Percentiles rank a stretch among this genome's conserved stretches.
Conservation (phyloP, 345 rosid genomes). For the Murraya paniculata region DNA sequence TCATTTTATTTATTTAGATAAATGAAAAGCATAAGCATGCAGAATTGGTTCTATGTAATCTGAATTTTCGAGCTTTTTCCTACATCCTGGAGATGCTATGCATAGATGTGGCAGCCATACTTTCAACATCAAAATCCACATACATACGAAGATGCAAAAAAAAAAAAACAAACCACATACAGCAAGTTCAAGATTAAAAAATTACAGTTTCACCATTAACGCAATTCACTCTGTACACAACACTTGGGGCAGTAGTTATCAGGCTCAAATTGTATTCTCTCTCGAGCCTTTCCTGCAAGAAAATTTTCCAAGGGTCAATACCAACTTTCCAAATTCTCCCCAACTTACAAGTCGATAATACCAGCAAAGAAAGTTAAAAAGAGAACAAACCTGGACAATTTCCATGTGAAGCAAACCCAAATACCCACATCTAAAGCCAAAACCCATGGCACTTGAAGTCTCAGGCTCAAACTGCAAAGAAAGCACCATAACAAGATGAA, state of each 20-base stretch:
- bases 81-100: not conserved
- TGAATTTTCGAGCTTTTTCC: constrained; percentile 3
- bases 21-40: constrained; percentile 1
- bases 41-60: constrained; percentile 2
- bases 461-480: constrained; percentile 91
- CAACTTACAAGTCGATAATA: not conserved
- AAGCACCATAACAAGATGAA: constrained; percentile 20
- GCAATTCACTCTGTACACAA: constrained; percentile 87
- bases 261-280: constrained; percentile 95
- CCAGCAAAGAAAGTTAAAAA: constrained; percentile 4
- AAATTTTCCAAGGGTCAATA: constrained; percentile 1
- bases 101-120: not conserved
- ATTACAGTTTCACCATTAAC: constrained; percentile 75
- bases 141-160: not conserved
- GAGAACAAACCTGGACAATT: constrained; percentile 82
- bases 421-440: constrained; percentile 98
- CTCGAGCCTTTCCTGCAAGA: constrained; percentile 94
- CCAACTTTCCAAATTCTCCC: constrained; percentile 7
- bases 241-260: constrained; percentile 99
- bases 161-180: not conserved
- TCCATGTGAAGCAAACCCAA: constrained; percentile 99
- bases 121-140: not conserved
- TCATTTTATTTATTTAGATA: not conserved
- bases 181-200: constrained; percentile 25
- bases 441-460: constrained; percentile 98